Conservation (phyloP, 805 yeast genomes). For the Blastobotrys mokoenaii region DNA sequence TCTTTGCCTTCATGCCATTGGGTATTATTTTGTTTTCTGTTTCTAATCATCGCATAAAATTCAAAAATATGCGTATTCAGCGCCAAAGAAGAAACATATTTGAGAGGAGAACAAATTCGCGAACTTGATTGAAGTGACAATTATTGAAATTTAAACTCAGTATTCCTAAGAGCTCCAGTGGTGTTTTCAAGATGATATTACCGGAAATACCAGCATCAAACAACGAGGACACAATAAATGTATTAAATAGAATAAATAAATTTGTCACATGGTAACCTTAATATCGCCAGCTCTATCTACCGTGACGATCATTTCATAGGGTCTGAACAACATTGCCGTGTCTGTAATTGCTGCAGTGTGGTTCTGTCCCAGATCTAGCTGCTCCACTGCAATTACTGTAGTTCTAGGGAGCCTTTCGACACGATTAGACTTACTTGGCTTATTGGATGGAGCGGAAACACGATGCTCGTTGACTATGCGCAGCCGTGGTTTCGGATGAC, state of each 20-base stretch:
- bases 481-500: slow-evolving; percentile 30
- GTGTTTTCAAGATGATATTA: too few species aligned
- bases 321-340: slow-evolving; percentile 38
- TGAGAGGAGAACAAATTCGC: too few species aligned
- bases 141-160: too few species aligned
- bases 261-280: slow-evolving; percentile 37
- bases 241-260: not conserved
- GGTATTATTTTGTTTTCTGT: too few species aligned
- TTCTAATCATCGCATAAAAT: too few species aligned
- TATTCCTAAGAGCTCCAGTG: too few species aligned
- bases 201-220: too few species aligned
- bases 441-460: slow-evolving; percentile 11
- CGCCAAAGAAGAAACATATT: too few species aligned
- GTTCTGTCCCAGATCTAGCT: slow-evolving; percentile 34
- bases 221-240: too few species aligned
- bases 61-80: too few species aligned
- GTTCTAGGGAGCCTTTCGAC: slow-evolving; percentile 23
- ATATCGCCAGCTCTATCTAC: slow-evolving; percentile 62
- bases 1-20: too few species aligned
- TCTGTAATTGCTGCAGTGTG: slow-evolving; percentile 48
- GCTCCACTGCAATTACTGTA: slow-evolving; percentile 36
- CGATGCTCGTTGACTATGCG: slow-evolving; percentile 35
- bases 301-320: slow-evolving; percentile 53
- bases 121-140: too few species aligned
- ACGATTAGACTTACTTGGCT: slow-evolving; percentile 3